phyloP scores from a whole-genome alignment of 805 yeast genomes.

The Pichia gijzeniarum region DNA sequence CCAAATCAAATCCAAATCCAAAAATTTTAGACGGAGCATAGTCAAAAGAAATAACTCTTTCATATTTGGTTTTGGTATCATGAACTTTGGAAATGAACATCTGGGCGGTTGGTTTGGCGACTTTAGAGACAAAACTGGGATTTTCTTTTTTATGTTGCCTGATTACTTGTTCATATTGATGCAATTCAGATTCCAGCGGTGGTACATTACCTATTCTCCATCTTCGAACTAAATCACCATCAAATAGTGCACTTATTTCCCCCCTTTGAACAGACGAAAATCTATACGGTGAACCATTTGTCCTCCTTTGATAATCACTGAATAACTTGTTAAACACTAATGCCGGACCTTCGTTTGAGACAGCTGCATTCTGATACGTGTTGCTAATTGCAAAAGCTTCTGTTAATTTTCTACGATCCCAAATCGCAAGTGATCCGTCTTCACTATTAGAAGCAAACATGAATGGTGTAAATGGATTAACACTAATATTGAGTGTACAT shows the following conservation, averaged over 20 bases:
- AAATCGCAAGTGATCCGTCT: conserved; percentile 76
- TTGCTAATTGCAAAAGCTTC: conserved; percentile 15
- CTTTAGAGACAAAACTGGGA: conserved; percentile 11
- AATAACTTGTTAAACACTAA: conserved; percentile 55
- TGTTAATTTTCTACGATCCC: conserved; percentile 65
- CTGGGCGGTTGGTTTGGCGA: conserved; percentile 38
- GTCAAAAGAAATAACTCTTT: conserved; percentile 80
- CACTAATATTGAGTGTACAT: conserved; percentile 58
- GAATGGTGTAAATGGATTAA: conserved; percentile 62
- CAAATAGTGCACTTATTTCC: conserved; percentile 74
- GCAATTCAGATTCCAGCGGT: conserved; percentile 22
- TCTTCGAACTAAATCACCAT: conserved; percentile 69
- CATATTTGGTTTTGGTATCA: conserved; percentile 70
- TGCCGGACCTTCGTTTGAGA: conserved; percentile 43
- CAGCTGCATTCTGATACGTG: conserved; percentile 10
- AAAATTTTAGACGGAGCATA: conserved; percentile 53
- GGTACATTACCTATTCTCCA: conserved; percentile 71
- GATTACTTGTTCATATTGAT: conserved; percentile 19
- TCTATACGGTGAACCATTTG: conserved; percentile 58
- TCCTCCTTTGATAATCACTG: conserved; percentile 52
- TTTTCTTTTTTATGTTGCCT: conserved; percentile 18
- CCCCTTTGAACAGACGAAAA: conserved; percentile 60
- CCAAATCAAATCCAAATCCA: conserved; percentile 53
- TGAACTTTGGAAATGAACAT: conserved; percentile 70
- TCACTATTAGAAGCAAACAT: conserved; percentile 73